Conservation (phyloP, 2,329 filamentous ascomycete species). For the Geosmithia flava region DNA sequence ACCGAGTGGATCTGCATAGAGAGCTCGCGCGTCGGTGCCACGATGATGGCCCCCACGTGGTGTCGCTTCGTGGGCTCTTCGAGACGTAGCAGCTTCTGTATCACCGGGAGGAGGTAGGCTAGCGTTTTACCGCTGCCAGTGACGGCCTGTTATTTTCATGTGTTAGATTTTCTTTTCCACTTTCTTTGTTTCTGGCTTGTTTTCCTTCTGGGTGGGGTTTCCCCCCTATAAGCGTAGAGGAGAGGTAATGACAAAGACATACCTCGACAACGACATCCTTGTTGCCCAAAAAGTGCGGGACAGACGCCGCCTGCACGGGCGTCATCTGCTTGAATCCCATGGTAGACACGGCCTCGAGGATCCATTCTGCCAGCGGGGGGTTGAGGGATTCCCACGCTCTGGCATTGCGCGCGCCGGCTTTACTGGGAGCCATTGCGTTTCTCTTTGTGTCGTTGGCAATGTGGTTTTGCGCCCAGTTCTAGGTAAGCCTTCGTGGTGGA, state of each 20-base stretch:
- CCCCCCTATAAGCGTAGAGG: neutral
- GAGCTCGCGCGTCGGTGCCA: conserved; percentile 83
- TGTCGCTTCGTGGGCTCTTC: conserved; percentile 80
- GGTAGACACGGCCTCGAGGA: conserved; percentile 67
- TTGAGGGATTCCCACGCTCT: conserved; percentile 30
- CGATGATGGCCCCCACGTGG: conserved; percentile 80
- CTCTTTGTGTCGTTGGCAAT: neutral
- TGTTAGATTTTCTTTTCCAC: neutral
- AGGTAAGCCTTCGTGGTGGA: neutral
- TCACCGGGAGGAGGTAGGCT: conserved; percentile 70
- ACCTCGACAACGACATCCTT: conserved; percentile 88
- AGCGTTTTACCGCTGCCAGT: conserved; percentile 88
- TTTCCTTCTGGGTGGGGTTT: no score
- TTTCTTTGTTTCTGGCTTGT: no score
- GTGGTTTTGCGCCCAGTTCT: neutral
- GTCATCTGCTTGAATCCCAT: conserved; percentile 86
- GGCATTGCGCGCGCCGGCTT: conserved; percentile 24
- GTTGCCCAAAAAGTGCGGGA: conserved; percentile 78
- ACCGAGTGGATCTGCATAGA: conserved; percentile 84
- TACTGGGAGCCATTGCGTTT: conserved; percentile 17
- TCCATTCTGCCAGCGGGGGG: conserved; percentile 48
- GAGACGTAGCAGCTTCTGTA: conserved; percentile 68
- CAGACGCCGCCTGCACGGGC: conserved; percentile 85
- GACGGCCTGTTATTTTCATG: conserved; percentile 44
- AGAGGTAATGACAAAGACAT: conserved; percentile 5